A percentile compares a stretch with the other conserved stretches of the same genome.
Conservation (phyloP, 23 red algal species). For the Gracilariopsis chorda region DNA sequence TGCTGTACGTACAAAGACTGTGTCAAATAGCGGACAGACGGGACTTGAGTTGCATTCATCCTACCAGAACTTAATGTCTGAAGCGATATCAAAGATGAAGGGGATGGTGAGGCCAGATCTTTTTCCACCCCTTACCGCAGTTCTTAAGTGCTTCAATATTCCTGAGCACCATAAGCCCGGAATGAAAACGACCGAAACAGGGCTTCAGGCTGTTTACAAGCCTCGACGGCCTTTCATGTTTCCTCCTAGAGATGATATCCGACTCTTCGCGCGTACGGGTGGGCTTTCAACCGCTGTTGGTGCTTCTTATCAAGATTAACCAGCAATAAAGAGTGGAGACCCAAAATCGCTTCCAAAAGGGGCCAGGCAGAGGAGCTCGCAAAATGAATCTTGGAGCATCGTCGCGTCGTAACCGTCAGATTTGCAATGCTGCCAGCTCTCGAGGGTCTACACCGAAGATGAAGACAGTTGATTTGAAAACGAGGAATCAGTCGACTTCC, state of each 20-base stretch:
- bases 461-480: not conserved
- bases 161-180: constrained; percentile 52
- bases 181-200: constrained; percentile 41
- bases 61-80: constrained; percentile 7
- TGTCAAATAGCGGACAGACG: not conserved
- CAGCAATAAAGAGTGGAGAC: not conserved
- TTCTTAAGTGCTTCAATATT: not conserved
- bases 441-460: not conserved
- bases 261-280: not conserved
- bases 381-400: not conserved
- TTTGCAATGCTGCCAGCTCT: not conserved
- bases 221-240: constrained; percentile 36
- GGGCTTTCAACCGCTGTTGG: not conserved
- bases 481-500: not conserved
- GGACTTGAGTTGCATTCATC: constrained; percentile 1
- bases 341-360: not conserved
- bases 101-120: not conserved
- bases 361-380: not conserved
- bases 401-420: not conserved
- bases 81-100: constrained; percentile 1
- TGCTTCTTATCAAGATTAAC: not conserved
- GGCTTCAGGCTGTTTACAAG: not conserved
- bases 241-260: not conserved
- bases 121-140: not conserved
- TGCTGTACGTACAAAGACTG: not conserved